Evolutionary conservation across 345 rosid genomes (phyloP), one percentile per base, ranked within the genome.

Genomic region (Heritiera fomes): DNA sequence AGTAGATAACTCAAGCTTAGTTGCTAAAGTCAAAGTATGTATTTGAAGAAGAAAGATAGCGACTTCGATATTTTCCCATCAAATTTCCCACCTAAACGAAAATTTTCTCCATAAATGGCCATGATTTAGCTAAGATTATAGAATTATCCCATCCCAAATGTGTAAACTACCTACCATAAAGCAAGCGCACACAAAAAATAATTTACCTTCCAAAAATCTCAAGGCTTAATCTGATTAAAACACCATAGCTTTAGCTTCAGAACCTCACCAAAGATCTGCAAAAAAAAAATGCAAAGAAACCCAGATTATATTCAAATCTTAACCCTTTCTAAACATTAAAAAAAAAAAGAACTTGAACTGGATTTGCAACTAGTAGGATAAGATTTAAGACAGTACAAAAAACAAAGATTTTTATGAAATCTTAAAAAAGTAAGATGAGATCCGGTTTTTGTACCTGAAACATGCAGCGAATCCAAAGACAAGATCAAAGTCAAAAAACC

Each of bases 181-280:
- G 38, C 53, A 9, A 56, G 15, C 28, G 41, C 40, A 13, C 28
- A 30, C n/a, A 30, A 53, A n/a, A 0, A 53, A 14, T 2, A 34
- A 59, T 15, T 65, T 68, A 77, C 80, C 52, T 77, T 43, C 45
- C 43, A 55, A 55, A 52, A 77, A 83, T 75, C 79, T 68, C 64
- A 81, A 32, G 60, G 76, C 72, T 77, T 80, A 81, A 79, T 79
- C 83, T 79, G 76, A 86, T 81, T 82, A 79, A 75, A 79, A 66
- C 59, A 30, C 65, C 67, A 55, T 77, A 47, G 45, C 43, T 43
- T 77, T 4, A 18, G 49, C 47, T 65, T 68, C 67, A 68, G 14
- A 69, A 67, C 2, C 83, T 62, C 77, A 80, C 67, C 83, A 84
- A 84, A 80, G 85, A 86, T 77, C 63, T 77, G 77, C 58, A 61